phyloP scores from a whole-genome alignment of 331 rosid genomes.

The Pyracantha coccinea region DNA sequence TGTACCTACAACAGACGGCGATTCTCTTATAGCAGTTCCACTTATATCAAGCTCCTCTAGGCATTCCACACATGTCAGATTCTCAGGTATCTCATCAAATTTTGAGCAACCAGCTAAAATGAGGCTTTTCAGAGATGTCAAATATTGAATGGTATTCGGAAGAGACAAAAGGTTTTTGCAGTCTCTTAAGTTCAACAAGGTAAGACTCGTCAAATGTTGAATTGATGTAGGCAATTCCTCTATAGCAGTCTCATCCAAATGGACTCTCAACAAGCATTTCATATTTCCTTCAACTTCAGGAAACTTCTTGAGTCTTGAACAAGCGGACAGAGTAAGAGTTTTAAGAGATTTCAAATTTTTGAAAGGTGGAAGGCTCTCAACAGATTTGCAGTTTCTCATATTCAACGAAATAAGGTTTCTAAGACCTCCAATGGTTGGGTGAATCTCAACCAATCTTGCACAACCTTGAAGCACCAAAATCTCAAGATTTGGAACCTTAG shows the following conservation, averaged over 20 bases:
- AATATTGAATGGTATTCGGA: neutral
- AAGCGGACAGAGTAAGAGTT: neutral
- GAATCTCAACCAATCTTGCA: neutral
- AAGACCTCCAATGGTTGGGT: neutral
- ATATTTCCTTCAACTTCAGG: slow-evolving; percentile 1
- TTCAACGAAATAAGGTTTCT: neutral
- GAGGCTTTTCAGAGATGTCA: slow-evolving; percentile 5
- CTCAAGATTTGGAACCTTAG: neutral
- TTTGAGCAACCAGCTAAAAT: slow-evolving; percentile 1
- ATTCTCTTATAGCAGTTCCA: slow-evolving; percentile 1
- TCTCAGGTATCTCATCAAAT: neutral
- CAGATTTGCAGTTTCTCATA: neutral
- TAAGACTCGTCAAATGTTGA: neutral
- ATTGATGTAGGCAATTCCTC: slow-evolving; percentile 2
- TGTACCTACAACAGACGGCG: neutral
- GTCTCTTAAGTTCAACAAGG: neutral
- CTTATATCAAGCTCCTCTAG: neutral
- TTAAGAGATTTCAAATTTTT: neutral
- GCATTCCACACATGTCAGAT: neutral
- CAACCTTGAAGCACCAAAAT: neutral
- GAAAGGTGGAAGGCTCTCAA: neutral
- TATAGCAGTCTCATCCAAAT: slow-evolving; percentile 5
- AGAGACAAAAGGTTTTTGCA: slow-evolving; percentile 1
- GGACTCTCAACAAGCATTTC: neutral
- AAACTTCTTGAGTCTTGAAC: slow-evolving; percentile 1